phyloP scores from a whole-genome alignment of 495 filamentous ascomycete species.

The Aspergillus diversus region DNA sequence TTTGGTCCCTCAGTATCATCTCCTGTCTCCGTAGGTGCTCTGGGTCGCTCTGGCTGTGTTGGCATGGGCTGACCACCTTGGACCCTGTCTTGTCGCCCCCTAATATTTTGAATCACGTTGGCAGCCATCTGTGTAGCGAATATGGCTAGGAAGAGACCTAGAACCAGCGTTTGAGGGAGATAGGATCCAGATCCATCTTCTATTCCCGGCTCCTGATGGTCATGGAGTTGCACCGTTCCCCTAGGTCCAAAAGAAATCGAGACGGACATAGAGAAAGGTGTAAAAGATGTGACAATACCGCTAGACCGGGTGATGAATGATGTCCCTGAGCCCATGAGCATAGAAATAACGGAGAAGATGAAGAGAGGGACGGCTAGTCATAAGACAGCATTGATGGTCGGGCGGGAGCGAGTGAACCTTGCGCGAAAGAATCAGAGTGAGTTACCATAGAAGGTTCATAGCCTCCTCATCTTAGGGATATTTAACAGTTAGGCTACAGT shows the following conservation, averaged over 20 bases:
- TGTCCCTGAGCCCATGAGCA: constrained; percentile 31
- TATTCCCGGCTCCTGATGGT: constrained; percentile 13
- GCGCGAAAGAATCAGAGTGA: constrained; percentile 18
- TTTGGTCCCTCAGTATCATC: constrained; percentile 28
- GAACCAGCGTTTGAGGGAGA: constrained; percentile 41
- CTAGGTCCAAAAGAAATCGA: constrained; percentile 45
- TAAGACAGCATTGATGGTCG: constrained; percentile 44
- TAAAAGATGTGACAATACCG: constrained; percentile 36
- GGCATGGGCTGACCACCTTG: constrained; percentile 1
- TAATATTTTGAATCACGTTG: constrained; percentile 38
- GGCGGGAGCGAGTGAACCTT: constrained; percentile 40
- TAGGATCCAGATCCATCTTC: constrained; percentile 29
- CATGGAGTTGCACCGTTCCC: constrained; percentile 16
- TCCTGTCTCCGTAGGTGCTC: constrained; percentile 14
- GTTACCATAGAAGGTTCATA: constrained; percentile 19
- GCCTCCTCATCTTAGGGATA: neutral
- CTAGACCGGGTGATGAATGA: constrained; percentile 31
- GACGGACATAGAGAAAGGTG: constrained; percentile 44
- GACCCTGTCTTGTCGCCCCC: constrained; percentile 26
- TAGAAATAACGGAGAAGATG: constrained; percentile 38
- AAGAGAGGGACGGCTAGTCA: constrained; percentile 57
- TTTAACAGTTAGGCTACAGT: constrained; percentile 4
- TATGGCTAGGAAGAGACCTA: constrained; percentile 40
- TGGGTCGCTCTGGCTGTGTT: constrained; percentile 10
- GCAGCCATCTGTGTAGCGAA: constrained; percentile 41